A percentile compares a stretch with the other conserved stretches of the same genome.
Conservation (phyloP, 768 basidiomycete genomes). For the Pulveroboletus sp. region DNA sequence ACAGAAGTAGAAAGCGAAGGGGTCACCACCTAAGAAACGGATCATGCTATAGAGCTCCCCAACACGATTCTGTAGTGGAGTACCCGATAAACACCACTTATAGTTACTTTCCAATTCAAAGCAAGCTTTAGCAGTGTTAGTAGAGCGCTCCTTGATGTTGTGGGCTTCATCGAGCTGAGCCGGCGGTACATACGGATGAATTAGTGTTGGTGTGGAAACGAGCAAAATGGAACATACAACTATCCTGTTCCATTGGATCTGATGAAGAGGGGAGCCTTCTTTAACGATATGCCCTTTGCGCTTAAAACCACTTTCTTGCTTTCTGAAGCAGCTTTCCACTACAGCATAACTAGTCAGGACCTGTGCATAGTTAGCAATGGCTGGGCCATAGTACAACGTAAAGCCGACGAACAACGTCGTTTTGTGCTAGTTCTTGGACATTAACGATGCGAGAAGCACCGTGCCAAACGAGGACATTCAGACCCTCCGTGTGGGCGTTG, state of each 20-base stretch:
- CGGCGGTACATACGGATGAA: not conserved
- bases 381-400: not conserved
- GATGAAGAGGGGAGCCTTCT: slow-evolving; percentile 83
- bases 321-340: slow-evolving; percentile 86
- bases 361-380: slow-evolving; percentile 31
- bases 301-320: slow-evolving; percentile 90
- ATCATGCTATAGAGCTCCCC: slow-evolving; percentile 96
- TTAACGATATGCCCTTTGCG: slow-evolving; percentile 78
- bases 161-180: slow-evolving; percentile 89
- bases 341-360: slow-evolving; percentile 86
- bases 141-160: slow-evolving; percentile 93
- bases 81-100: slow-evolving; percentile 95
- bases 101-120: slow-evolving; percentile 80
- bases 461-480: slow-evolving; percentile 92
- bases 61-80: slow-evolving; percentile 96
- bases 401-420: slow-evolving; percentile 66
- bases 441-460: slow-evolving; percentile 70
- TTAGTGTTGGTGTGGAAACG: not conserved
- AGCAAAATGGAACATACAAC: slow-evolving; percentile 43
- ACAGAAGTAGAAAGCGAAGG: slow-evolving; percentile 92
- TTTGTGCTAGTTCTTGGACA: slow-evolving; percentile 66
- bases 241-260: slow-evolving; percentile 79
- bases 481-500: slow-evolving; percentile 71
- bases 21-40: slow-evolving; percentile 88
- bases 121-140: slow-evolving; percentile 95